These are phyloP conservation scores for Chrysanthemum seticuspe DNA, from an alignment of 129 eudicot species.

Conservation along the genomic window DNA sequence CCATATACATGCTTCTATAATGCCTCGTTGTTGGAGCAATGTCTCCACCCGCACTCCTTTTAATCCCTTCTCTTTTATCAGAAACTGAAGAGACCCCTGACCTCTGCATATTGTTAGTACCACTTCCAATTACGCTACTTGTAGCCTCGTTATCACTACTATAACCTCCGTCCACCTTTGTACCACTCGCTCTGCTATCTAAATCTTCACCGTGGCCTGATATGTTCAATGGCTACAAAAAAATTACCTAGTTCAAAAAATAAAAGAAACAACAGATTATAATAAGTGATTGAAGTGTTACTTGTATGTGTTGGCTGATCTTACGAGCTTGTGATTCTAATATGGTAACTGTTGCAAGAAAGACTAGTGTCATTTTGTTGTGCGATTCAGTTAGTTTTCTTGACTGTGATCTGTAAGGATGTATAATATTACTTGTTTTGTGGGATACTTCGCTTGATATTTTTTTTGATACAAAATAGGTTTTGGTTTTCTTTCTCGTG, in stretches of 20 bases:
- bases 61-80: constrained; percentile 66
- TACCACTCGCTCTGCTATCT: constrained; percentile 70
- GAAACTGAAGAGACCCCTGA: constrained; percentile 19
- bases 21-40: constrained; percentile 76
- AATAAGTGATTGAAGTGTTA: too few species aligned
- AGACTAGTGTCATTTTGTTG: too few species aligned
- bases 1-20: constrained; percentile 88
- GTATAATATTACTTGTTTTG: constrained; percentile 19
- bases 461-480: too few species aligned
- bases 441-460: constrained; percentile 16
- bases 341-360: too few species aligned
- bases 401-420: too few species aligned
- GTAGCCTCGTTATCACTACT: constrained; percentile 92
- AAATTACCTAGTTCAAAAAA: too few species aligned
- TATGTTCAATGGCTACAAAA: too few species aligned
- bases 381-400: too few species aligned
- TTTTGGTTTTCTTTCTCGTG: too few species aligned
- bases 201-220: constrained; percentile 43
- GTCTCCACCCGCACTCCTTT: constrained; percentile 72
- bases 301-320: too few species aligned
- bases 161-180: constrained; percentile 75
- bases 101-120: constrained; percentile 38
- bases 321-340: too few species aligned
- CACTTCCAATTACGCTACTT: constrained; percentile 74
- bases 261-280: too few species aligned